Base-by-base conservation (phyloP, 1,284 basidiomycete species). In the Fomitopsis palustris region DNA sequence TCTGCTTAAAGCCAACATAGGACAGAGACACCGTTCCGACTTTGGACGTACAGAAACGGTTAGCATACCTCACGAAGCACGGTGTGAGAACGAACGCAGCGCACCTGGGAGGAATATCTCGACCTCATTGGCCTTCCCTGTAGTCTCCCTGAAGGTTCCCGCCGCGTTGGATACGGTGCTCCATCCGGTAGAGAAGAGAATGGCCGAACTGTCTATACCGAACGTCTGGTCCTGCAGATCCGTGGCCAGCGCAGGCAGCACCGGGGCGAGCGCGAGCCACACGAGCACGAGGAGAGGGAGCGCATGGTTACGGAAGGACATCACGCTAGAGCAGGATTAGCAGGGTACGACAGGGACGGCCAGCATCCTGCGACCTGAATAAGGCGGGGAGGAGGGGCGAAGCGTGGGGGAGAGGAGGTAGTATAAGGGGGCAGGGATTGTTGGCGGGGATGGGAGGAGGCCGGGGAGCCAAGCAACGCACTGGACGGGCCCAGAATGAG, bases 131-230 rank as follows among this genome's bases (percentile, higher is more conserved):
- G 60, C 59, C 25, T 53, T 51, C 25, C 38, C 59, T 27, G 62
- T 45, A 42, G 66, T 55, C 31, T 64, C 63, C 12, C 58, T 64
- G 42, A 67, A 62, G 16, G 54, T 25, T 12, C 57, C 56, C 45
- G 23, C 43, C 25, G 53, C 41, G 37, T 62, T 64, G 21, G 41
- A 39, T 42, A 64, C 65, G 3, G 41, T 42, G 3, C 51, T 55
- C 69, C 69, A 70, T 58, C 65, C 67, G n/a, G 58, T 19, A 4
- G 69, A 64, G 60, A 67, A 70, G 12, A 57, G 49, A 35, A 66
- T 61, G 10, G 33, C 38, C 4, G 63, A 53, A 60, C 58, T 58
- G 54, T 62, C 41, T 51, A 65, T 54, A 41, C 54, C 61, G 49
- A 70, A 25, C 7, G 67, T 67, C 21, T 55, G 29, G 49, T 67